phyloP scores from a whole-genome alignment of 179 eudicot species.

The Spinacia oleracea region DNA sequence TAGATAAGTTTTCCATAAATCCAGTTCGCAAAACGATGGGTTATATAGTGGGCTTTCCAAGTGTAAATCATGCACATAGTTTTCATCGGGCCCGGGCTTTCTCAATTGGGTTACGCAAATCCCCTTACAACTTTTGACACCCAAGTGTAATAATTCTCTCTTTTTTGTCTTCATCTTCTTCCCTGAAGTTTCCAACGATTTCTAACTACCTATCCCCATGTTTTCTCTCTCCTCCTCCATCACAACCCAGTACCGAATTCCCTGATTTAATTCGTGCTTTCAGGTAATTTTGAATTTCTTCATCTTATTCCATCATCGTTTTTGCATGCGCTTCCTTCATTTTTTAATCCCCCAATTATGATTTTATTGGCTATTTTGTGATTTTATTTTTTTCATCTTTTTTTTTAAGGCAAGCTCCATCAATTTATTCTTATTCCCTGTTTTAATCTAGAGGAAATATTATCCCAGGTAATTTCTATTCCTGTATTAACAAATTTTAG shows the following conservation, averaged over 20 bases:
- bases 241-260: not conserved
- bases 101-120: not conserved
- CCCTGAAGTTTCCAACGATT: not conserved
- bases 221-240: constrained; percentile 6
- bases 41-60: not conserved
- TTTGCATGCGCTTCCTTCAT: not conserved
- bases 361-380: not conserved
- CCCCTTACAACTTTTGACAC: not conserved
- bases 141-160: not conserved
- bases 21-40: not conserved
- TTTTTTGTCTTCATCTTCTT: too few relatives aligned
- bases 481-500: not conserved
- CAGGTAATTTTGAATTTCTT: not conserved
- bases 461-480: not conserved
- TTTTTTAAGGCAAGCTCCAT: too few relatives aligned
- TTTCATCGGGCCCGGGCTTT: constrained; percentile 2
- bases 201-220: constrained; percentile 13
- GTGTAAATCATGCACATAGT: constrained; percentile 10
- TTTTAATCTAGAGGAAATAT: not conserved
- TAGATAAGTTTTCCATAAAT: not conserved
- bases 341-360: not conserved
- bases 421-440: not conserved
- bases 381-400: too few relatives aligned
- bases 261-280: not conserved
- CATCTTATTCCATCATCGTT: not conserved